Evolutionary conservation across 2,329 filamentous ascomycete genomes (phyloP).

Genomic region (Fusarium scirpi): DNA sequence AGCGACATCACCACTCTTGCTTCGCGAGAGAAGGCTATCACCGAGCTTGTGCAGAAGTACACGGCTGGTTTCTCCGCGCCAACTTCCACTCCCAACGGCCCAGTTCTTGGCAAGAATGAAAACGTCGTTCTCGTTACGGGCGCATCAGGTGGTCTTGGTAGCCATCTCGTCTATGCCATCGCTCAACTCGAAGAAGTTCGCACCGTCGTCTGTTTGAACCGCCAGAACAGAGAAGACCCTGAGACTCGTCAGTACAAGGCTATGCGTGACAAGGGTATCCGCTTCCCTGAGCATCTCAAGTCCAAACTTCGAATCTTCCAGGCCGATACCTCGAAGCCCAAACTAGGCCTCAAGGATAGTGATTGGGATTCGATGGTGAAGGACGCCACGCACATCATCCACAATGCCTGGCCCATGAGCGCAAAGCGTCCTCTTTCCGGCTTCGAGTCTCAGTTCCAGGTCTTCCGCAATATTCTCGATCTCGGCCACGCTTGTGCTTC

Average conservation of each 20-base stretch:
- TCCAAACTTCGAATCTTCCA: slow-evolving; percentile 22
- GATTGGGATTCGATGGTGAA: not conserved
- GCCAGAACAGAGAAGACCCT: slow-evolving; percentile 1
- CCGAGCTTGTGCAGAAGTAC: slow-evolving; percentile 20
- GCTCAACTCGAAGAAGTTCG: slow-evolving; percentile 24
- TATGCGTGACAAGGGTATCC: slow-evolving; percentile 34
- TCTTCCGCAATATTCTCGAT: slow-evolving; percentile 36
- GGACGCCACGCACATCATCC: slow-evolving; percentile 25
- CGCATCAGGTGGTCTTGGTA: slow-evolving; percentile 17
- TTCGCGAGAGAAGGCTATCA: slow-evolving; percentile 6
- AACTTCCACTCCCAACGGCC: not conserved
- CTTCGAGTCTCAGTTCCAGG: slow-evolving; percentile 39
- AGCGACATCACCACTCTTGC: not conserved
- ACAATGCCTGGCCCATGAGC: slow-evolving; percentile 44
- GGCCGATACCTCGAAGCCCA: slow-evolving; percentile 13
- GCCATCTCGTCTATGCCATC: slow-evolving; percentile 29
- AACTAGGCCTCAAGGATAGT: slow-evolving; percentile 1
- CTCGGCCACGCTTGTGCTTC: slow-evolving; percentile 9
- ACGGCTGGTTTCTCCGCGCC: not conserved
- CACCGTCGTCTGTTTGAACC: slow-evolving; percentile 25
- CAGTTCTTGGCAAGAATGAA: not conserved
- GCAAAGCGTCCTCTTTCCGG: slow-evolving; percentile 33
- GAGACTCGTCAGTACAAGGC: slow-evolving; percentile 16
- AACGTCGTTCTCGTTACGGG: slow-evolving; percentile 22
- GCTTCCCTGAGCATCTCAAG: slow-evolving; percentile 18